Evolutionary conservation across 2,329 filamentous ascomycete species (phyloP).

Genomic region (Clarireedia paspali): DNA sequence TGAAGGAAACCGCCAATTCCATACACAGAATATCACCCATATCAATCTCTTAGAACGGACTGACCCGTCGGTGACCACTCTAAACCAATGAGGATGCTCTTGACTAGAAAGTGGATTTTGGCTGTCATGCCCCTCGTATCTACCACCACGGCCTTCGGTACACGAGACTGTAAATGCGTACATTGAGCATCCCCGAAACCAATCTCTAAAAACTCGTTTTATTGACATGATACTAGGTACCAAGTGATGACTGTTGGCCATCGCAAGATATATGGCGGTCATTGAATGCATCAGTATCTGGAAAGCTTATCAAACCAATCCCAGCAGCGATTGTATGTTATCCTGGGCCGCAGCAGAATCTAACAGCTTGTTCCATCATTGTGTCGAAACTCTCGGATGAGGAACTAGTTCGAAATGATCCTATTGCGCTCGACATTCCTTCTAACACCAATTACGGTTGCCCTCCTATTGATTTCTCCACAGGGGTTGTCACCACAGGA

Average conservation of each 20-base stretch:
- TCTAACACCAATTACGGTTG: slow-evolving; percentile 38
- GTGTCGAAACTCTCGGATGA: slow-evolving; percentile 26
- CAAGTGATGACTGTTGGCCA: slow-evolving; percentile 29
- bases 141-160: too few species aligned
- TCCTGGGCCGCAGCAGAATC: slow-evolving; percentile 25
- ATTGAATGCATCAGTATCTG: slow-evolving; percentile 30
- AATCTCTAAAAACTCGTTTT: too few species aligned
- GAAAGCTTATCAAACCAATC: slow-evolving; percentile 28
- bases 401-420: slow-evolving; percentile 32
- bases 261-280: slow-evolving; percentile 23
- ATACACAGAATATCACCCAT: too few species aligned
- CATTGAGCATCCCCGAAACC: not conserved
- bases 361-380: slow-evolving; percentile 28
- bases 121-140: not conserved
- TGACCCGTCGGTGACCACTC: too few species aligned
- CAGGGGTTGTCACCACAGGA: slow-evolving; percentile 9
- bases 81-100: too few species aligned
- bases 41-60: too few species aligned
- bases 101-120: too few species aligned
- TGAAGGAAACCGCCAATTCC: too few species aligned
- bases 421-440: slow-evolving; percentile 34
- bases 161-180: slow-evolving; percentile 8
- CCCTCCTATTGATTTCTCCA: slow-evolving; percentile 11
- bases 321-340: slow-evolving; percentile 32
- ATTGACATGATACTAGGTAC: slow-evolving; percentile 7